Percentiles rank a stretch among this genome's conserved stretches.
Conservation (phyloP, 108 stramenopile species). For the Nitzschia sp. region DNA sequence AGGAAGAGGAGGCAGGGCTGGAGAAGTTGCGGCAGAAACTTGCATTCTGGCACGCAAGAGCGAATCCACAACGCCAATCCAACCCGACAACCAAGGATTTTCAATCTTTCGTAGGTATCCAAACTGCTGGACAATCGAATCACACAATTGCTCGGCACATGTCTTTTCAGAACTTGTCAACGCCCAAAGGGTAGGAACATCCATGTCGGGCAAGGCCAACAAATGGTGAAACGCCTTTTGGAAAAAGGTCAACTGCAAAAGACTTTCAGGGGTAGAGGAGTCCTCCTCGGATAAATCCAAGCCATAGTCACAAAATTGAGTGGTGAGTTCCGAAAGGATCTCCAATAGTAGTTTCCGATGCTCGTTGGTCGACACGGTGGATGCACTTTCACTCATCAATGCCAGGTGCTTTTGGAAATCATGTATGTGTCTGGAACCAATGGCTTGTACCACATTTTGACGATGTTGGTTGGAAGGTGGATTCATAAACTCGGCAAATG, state of each 20-base stretch:
- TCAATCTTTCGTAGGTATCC: not conserved
- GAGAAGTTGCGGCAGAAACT: not conserved
- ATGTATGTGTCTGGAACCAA: no score
- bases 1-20: not conserved
- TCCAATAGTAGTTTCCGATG: not conserved
- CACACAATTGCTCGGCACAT: not conserved
- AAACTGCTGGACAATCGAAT: conserved; percentile 1
- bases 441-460: no score
- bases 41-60: not conserved
- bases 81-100: not conserved
- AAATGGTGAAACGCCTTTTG: no score
- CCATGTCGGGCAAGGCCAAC: no score
- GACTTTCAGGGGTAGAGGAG: not conserved
- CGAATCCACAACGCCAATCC: not conserved
- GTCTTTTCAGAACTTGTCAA: not conserved
- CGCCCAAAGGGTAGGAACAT: not conserved
- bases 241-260: no score
- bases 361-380: not conserved
- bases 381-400: no score
- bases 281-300: not conserved
- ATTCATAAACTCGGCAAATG: no score
- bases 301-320: not conserved
- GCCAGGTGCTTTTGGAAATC: no score
- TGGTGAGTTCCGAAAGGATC: not conserved
- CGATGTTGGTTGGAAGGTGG: no score